Base-by-base conservation (phyloP, 306 rosid genomes). In the Styphnolobium japonicum region DNA sequence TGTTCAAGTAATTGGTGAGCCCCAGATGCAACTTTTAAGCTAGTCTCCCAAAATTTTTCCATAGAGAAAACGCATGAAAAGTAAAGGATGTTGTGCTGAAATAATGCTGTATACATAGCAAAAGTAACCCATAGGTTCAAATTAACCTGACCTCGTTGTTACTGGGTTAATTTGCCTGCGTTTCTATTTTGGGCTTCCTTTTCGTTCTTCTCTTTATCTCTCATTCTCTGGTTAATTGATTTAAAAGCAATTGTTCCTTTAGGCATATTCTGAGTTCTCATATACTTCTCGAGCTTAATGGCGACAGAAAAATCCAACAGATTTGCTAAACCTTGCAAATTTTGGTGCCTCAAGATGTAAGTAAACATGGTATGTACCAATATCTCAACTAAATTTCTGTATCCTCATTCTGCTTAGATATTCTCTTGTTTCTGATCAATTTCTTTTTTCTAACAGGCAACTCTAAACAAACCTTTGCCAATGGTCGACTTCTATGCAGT, bases 311-410 rank as follows among this genome's bases (percentile, higher is more conserved):
- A 80, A 27, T 21, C 70, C 72, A 68, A 53, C 22, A 6, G 18
- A 57, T 11, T 22, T 81, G 67, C 34, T 49, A 37, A 9, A 14
- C 33, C 48, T 58, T 10, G 22, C 80, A 39, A 46, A 29, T 48
- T 27, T 68, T 49, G 67, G 67, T 34, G 12, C 39, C 73, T 36
- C 49, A 23, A 67, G 46, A 82, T 65, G 88, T 66, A 51, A 80
- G 65, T 37, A 46, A 18, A 74, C 71, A 58, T 53, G 33, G 69
- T 4, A 72, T 66, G 27, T 48, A 70, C 15, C 15, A n/a, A n/a
- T n/a, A 61, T 76, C 31, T 61, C 34, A 51, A 69, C 62, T 61
- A 10, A 61, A 49, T 70, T 27, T 6, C 40, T 65, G 63, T 37
- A 31, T 49, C 68, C 51, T 51, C 56, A 42, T 14, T 39, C 25